A percentile compares a stretch with the other conserved stretches of the same genome.
Conservation (phyloP, 2,329 filamentous ascomycete genomes). For the Tympanopsis confertula region DNA sequence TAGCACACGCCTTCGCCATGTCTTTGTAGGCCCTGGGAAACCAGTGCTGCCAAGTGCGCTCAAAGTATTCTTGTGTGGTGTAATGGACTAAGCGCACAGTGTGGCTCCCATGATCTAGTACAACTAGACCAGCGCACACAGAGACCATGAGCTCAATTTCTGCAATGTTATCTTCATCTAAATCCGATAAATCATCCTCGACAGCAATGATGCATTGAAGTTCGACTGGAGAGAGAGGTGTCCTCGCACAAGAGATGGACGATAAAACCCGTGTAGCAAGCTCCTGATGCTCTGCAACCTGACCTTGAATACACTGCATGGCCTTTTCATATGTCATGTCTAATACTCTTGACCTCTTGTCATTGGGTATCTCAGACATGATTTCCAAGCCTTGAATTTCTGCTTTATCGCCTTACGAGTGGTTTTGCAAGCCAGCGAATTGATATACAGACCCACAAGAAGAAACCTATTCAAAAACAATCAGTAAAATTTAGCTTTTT, state of each 20-base stretch:
- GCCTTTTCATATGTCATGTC: neutral
- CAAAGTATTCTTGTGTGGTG: slow-evolving; percentile 15
- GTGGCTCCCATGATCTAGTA: slow-evolving; percentile 11
- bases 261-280: neutral
- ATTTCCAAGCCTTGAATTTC: neutral
- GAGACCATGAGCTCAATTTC: slow-evolving; percentile 7
- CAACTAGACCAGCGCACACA: slow-evolving; percentile 13
- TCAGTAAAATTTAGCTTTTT: too few species aligned
- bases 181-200: neutral
- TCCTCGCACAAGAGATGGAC: neutral
- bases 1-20: slow-evolving; percentile 5
- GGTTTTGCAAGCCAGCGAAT: neutral
- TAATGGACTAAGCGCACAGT: slow-evolving; percentile 14
- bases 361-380: too few species aligned
- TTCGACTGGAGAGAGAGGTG: neutral
- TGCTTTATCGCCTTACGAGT: neutral
- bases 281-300: neutral
- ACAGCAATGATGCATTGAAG: neutral
- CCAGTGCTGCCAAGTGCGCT: slow-evolving; percentile 4
- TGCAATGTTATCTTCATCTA: slow-evolving; percentile 2
- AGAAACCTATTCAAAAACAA: too few species aligned
- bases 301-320: neutral
- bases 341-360: neutral
- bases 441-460: neutral
- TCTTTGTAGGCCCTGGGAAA: slow-evolving; percentile 7